Base-by-base conservation (phyloP, 768 basidiomycete genomes). In the Tulasnella sp. region DNA sequence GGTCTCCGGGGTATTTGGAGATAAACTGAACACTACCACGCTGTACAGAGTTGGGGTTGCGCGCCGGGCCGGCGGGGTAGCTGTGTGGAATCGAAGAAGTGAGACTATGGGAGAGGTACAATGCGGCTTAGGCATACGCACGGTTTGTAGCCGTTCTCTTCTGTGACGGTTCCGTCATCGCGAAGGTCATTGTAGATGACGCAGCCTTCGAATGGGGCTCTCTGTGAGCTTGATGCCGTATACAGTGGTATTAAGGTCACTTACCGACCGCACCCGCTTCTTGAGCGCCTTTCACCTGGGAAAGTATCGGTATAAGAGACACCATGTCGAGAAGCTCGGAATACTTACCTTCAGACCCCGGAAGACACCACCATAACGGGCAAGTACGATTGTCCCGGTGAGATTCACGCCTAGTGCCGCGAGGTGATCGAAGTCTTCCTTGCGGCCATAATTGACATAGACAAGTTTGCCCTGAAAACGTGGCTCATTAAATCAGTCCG, bases 51-150 rank as follows among this genome's bases (percentile, higher is more conserved):
- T 81, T 79, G 0, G 86, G 86, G 69, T 91, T 88, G 52, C 91
- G 79, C 42, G 93, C 94, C 29, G 93, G 93, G 3, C 95, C 93
- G 13, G 80, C 74, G 3, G 94, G 94, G 68, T 91, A 87, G 3
- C 76, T 77, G 29, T 24, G 27, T 24, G 23, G 32, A 45, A 27
- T 2, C 54, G 47, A 65, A 58, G 19, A 23, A 23, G 47, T n/a
- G n/a, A n/a, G n/a, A 13, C 19, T 19, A 19, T 43, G 13, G 13
- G 13, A 19, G 19, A 43, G 42, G 19, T 43, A 13, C 13, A n/a
- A n/a, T n/a, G n/a, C 19, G 7, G 27, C 27, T 47, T 51, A 55
- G 53, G 11, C 1, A 45, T 21, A 65, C 70, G 49, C 67, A 83
- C 38, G 83, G 74, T 17, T 78, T 71, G 68, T 84, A 91, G 9